Evolutionary conservation across 2,329 filamentous ascomycete genomes (phyloP), one percentile per base, ranked within the genome.

Genomic region (Zymoseptoria crescenta): DNA sequence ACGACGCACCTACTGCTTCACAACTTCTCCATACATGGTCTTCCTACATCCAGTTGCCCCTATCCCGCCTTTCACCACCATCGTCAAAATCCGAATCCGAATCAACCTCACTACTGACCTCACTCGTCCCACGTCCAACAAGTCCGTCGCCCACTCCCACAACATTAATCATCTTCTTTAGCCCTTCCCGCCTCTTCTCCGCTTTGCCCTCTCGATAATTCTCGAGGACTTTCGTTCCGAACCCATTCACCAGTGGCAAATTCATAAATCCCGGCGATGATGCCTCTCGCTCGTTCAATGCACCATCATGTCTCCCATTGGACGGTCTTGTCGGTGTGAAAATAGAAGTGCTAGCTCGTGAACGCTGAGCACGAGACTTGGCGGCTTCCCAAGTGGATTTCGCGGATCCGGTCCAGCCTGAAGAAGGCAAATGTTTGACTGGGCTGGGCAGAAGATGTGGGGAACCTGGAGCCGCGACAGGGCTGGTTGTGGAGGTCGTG

Each of bases 161-260:
- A 53, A 72, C 64, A 54, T 60, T 64, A 54, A 73, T 73, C 54
- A 65, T 64, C 59, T 60, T 68, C 67, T 70, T 72, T 57, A 73
- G 58, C 28, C 71, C 69, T 58, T 67, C 64, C 53, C 69, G 62
- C 56, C 70, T 62, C 62, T 67, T 70, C 59, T 69, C 62, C 35
- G 67, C 69, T 55, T 66, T 66, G 5, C 51, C 56, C 57, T 68
- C 64, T 49, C 59, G 58, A 28, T 62, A 69, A 5, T 57, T 59
- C 9, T 68, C 65, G 56, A 67, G 55, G 4, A 68, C 57, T 16
- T 45, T 45, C 35, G 35, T 45, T n/a, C 35, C 35, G 7, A 45
- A 6, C n/a, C 35, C 35, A 7, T 45, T 45, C 5, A 45, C n/a
- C 35, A 16, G n/a, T 16, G 35, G 3, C 35, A 45, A 5, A 45